Percentiles rank a stretch among this genome's conserved stretches.
Evolutionary conservation across 176 grass and related monocot species (phyloP).

Genomic region (Hyparrhenia diplandra): DNA sequence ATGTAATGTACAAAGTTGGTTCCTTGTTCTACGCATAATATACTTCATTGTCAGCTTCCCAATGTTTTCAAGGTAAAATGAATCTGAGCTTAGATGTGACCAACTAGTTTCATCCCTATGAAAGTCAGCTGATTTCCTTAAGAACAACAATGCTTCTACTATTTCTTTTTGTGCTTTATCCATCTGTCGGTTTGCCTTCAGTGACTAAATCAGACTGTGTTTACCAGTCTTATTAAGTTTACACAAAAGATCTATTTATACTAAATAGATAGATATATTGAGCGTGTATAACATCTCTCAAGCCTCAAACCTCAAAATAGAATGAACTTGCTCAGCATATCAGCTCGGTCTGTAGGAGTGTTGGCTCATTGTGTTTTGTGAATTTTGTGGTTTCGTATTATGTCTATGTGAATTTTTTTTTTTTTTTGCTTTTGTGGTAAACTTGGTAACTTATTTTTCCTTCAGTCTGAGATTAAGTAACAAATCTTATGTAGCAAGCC

Average conservation of each 20-base stretch:
- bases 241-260: background rate
- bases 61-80: constrained; percentile 84
- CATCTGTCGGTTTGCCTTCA: background rate
- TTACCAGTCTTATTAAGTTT: background rate
- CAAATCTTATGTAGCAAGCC: background rate
- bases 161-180: background rate
- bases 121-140: background rate
- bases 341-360: background rate
- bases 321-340: background rate
- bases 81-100: background rate
- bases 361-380: background rate
- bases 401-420: background rate
- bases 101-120: background rate
- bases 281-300: background rate
- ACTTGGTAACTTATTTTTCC: background rate
- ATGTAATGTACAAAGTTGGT: constrained; percentile 91
- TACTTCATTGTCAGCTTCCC: constrained; percentile 98
- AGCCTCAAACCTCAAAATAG: background rate
- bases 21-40: constrained; percentile 94
- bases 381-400: background rate
- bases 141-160: background rate
- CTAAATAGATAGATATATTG: background rate
- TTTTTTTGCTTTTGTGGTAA: background rate
- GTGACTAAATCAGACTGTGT: background rate
- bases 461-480: background rate